Evolutionary conservation across 495 filamentous ascomycete species (phyloP).

Genomic region (Penicillium maclennaniae): DNA sequence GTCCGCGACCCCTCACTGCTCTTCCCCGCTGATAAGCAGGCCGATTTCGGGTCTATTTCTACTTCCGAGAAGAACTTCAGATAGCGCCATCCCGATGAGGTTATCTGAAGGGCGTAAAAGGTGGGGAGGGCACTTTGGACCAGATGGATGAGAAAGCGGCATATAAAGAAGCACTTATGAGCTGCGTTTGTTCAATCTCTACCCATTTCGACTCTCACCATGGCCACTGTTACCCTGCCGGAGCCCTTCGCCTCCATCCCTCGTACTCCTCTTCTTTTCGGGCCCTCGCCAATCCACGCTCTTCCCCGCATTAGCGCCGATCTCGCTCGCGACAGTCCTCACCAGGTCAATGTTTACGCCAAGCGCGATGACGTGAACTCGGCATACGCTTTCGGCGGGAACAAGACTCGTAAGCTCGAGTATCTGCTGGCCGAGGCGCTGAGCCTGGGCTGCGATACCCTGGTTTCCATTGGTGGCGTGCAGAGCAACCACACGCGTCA

Average conservation of each 20-base stretch:
- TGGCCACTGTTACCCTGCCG: constrained; percentile 37
- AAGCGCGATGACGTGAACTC: constrained; percentile 64
- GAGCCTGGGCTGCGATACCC: constrained; percentile 48
- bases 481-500: constrained; percentile 65
- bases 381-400: constrained; percentile 59
- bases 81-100: constrained; percentile 1
- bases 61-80: background rate
- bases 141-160: background rate
- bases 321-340: constrained; percentile 39
- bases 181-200: background rate
- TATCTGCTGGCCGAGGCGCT: constrained; percentile 56
- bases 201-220: background rate
- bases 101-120: constrained; percentile 7
- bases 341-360: constrained; percentile 51
- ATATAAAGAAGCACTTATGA: background rate
- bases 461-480: constrained; percentile 61
- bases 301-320: constrained; percentile 55
- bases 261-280: constrained; percentile 49
- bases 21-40: constrained; percentile 8
- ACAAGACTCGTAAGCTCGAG: constrained; percentile 65
- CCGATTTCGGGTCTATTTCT: constrained; percentile 14
- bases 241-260: constrained; percentile 57
- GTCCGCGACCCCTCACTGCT: no score
- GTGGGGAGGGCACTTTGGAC: background rate
- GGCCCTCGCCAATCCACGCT: constrained; percentile 57